These are phyloP conservation scores for Wilcoxina mikolae DNA, from an alignment of 495 filamentous ascomycete genomes.

Conservation along the genomic window DNA sequence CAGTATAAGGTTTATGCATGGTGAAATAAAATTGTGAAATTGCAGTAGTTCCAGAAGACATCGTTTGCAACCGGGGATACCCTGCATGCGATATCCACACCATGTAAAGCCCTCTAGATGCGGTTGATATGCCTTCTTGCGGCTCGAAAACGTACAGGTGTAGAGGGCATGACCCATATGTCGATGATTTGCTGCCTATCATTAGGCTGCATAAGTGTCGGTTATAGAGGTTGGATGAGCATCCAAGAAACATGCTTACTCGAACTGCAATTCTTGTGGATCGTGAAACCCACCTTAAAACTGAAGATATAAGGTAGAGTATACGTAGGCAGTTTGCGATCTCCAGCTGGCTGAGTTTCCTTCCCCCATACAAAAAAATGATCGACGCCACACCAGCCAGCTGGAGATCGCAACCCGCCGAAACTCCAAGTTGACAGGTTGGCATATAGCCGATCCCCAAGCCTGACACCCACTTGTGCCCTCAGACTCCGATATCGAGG, in stretches of 20 bases:
- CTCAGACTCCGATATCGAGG: too few relatives aligned
- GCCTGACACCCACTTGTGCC: too few relatives aligned
- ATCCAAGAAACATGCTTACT: background rate
- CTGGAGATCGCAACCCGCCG: too few relatives aligned
- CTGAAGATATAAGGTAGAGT: too few relatives aligned
- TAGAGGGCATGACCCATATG: background rate
- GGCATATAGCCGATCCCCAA: too few relatives aligned
- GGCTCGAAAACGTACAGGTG: background rate
- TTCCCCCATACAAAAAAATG: too few relatives aligned
- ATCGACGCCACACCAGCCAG: too few relatives aligned
- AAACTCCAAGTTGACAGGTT: too few relatives aligned
- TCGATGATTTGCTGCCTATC: background rate
- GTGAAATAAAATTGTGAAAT: background rate
- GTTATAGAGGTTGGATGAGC: background rate
- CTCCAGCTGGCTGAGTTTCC: too few relatives aligned
- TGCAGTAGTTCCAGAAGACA: background rate
- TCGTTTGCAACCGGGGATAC: slow-evolving; percentile 1
- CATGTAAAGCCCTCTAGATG: background rate
- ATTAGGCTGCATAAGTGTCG: background rate
- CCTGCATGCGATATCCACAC: background rate
- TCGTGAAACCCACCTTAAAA: too few relatives aligned
- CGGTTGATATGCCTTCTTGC: background rate
- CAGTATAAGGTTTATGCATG: background rate
- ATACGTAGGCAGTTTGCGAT: too few relatives aligned
- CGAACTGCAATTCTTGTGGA: too few relatives aligned